Evolutionary conservation across 2,329 filamentous ascomycete genomes (phyloP).

Genomic region (Aspergillus sp.): DNA sequence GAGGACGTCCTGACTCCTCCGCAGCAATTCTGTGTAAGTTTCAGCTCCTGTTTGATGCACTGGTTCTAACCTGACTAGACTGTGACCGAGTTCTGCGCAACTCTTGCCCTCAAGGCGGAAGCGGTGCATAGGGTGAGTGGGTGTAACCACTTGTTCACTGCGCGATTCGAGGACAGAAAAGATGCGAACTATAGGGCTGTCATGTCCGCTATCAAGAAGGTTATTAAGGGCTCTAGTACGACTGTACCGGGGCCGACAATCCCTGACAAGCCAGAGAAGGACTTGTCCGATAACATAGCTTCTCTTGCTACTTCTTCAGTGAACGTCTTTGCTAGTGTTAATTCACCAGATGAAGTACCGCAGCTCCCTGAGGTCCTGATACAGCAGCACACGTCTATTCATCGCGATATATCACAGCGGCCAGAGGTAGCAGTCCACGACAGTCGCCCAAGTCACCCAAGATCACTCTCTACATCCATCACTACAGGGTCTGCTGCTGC

Average conservation of each 20-base stretch:
- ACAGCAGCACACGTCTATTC: no score
- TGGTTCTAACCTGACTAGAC: neutral
- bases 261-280: neutral
- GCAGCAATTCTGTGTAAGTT: neutral
- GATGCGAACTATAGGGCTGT: neutral
- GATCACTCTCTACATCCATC: no score
- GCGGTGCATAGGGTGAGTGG: neutral
- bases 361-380: no score
- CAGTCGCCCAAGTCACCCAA: no score
- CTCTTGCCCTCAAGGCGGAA: neutral
- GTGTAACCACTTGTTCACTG: neutral
- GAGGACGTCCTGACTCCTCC: neutral
- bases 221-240: accelerated
- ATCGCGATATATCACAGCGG: no score
- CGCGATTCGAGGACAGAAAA: neutral
- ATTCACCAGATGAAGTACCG: no score
- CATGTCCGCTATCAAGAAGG: neutral
- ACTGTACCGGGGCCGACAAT: accelerated
- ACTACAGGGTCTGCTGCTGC: no score
- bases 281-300: neutral
- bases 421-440: no score
- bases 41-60: no score
- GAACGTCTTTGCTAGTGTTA: no score
- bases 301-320: no score
- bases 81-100: neutral